Conservation (phyloP, 495 filamentous ascomycete genomes). For the Penicillium bialowiezense region DNA sequence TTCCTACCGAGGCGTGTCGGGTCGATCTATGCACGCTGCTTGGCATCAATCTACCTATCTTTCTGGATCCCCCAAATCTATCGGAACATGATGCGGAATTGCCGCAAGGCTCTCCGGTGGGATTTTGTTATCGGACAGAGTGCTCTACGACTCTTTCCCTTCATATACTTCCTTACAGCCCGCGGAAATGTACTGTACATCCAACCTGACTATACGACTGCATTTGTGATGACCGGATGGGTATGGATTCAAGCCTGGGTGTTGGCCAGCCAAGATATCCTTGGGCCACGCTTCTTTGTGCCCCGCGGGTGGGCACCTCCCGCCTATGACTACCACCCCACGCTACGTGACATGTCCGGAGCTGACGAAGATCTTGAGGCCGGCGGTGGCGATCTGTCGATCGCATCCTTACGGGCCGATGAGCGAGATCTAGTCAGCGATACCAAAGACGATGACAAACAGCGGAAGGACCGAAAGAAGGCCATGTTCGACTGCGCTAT, state of each 20-base stretch:
- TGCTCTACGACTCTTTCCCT: slow-evolving; percentile 68
- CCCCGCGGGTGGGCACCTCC: slow-evolving; percentile 67
- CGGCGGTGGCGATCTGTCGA: slow-evolving; percentile 63
- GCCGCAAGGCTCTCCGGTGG: slow-evolving; percentile 82
- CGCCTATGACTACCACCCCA: slow-evolving; percentile 93
- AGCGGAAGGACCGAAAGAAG: slow-evolving; percentile 49
- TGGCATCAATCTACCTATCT: slow-evolving; percentile 74
- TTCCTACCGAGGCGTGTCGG: slow-evolving; percentile 72
- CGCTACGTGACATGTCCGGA: slow-evolving; percentile 63
- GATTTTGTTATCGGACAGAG: slow-evolving; percentile 85
- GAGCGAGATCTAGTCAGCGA: slow-evolving; percentile 39
- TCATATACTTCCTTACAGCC: slow-evolving; percentile 76
- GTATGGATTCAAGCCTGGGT: slow-evolving; percentile 88
- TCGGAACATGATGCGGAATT: slow-evolving; percentile 87
- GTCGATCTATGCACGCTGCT: slow-evolving; percentile 62
- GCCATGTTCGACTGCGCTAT: slow-evolving; percentile 87
- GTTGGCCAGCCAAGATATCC: slow-evolving; percentile 72
- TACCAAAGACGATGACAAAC: slow-evolving; percentile 37
- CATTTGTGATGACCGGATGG: slow-evolving; percentile 69
- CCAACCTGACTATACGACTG: slow-evolving; percentile 62
- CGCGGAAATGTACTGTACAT: slow-evolving; percentile 75
- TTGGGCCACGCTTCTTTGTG: slow-evolving; percentile 83
- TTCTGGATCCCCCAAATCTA: slow-evolving; percentile 91
- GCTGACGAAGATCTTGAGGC: slow-evolving; percentile 66
- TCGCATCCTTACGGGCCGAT: slow-evolving; percentile 56